Percentiles rank a stretch among this genome's conserved stretches.
Conservation (phyloP, 2,329 filamentous ascomycete genomes). For the Lachnellula suecica region DNA sequence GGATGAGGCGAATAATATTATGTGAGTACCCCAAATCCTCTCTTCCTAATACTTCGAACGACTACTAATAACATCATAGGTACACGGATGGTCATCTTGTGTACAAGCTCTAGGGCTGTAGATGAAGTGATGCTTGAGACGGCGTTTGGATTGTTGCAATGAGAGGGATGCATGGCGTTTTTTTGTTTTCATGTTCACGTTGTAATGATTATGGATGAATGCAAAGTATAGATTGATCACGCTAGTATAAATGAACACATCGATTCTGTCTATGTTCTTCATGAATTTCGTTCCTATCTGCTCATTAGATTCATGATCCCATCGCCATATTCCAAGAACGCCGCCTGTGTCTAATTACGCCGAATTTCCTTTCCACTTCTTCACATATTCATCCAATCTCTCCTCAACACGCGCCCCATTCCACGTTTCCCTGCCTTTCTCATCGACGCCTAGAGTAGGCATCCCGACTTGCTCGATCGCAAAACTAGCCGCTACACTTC, state of each 20-base stretch:
- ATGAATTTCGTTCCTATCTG: too few species aligned
- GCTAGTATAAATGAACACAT: neutral
- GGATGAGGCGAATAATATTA: constrained; percentile 84
- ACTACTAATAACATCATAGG: constrained; percentile 36
- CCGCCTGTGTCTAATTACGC: neutral
- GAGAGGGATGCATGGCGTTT: constrained; percentile 7
- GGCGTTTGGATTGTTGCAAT: neutral
- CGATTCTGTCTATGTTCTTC: neutral
- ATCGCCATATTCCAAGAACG: neutral
- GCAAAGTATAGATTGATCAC: neutral
- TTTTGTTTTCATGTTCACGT: neutral
- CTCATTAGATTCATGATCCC: too few species aligned
- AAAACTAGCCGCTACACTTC: constrained; percentile 81
- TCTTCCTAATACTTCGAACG: neutral
- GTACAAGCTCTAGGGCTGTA: constrained; percentile 61
- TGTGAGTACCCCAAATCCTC: constrained; percentile 70
- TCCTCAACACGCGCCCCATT: constrained; percentile 55
- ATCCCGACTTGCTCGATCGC: constrained; percentile 93
- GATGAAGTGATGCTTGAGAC: neutral
- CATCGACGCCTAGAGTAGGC: constrained; percentile 53
- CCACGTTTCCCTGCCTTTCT: constrained; percentile 55
- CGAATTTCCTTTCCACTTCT: constrained; percentile 8
- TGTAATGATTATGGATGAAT: neutral
- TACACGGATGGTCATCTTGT: constrained; percentile 63
- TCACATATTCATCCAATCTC: constrained; percentile 49